Conservation (phyloP, 441 rosid species). For the Adansonia gregorii region DNA sequence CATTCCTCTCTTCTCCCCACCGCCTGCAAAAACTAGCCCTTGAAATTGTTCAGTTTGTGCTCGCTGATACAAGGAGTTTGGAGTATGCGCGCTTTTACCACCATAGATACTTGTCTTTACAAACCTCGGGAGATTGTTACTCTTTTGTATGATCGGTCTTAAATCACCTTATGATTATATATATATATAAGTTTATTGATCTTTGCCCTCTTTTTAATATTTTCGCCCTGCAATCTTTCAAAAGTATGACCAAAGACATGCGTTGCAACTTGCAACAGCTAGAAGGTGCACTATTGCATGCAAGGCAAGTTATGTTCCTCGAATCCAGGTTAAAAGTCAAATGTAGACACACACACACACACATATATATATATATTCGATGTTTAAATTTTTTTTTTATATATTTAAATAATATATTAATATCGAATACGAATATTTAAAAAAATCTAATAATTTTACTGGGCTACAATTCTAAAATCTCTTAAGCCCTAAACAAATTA, state of each 20-base stretch:
- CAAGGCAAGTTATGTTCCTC: background rate
- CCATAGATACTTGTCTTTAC: background rate
- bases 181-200: background rate
- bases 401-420: too few species aligned
- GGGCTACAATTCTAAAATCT: background rate
- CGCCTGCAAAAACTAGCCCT: conserved; percentile 30
- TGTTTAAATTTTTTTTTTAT: too few species aligned
- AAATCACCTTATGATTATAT: background rate
- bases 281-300: background rate
- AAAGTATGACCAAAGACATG: background rate
- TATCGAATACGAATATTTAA: too few species aligned
- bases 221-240: background rate
- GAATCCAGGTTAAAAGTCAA: too few species aligned
- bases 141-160: background rate
- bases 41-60: background rate
- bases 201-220: background rate
- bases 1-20: conserved; percentile 32
- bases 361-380: too few species aligned
- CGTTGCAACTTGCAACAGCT: background rate
- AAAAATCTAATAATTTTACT: too few species aligned
- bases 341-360: too few species aligned
- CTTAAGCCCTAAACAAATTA: background rate
- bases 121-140: background rate
- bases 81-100: background rate
- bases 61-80: background rate